Conservation (phyloP, 2,329 filamentous ascomycete genomes). For the Aspergillus pseudonomiae region DNA sequence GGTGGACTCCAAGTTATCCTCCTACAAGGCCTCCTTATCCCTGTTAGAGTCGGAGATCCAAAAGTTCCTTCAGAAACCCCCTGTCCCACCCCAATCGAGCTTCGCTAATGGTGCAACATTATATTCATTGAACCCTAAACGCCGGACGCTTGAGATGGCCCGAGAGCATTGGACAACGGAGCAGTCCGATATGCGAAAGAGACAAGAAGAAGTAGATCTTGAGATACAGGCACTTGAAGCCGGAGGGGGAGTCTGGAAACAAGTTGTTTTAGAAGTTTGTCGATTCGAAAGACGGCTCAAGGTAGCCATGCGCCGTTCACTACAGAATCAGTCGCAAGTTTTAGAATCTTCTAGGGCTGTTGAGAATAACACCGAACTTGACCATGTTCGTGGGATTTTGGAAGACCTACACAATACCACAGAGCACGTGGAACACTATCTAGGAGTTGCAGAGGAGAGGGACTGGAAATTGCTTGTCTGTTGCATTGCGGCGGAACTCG, state of each 20-base stretch:
- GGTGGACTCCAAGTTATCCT: constrained; percentile 61
- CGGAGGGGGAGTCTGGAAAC: constrained; percentile 61
- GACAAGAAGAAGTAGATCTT: constrained; percentile 50
- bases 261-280: constrained; percentile 54
- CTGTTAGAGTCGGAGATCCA: constrained; percentile 59
- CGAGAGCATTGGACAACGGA: constrained; percentile 60
- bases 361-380: constrained; percentile 23
- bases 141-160: constrained; percentile 63
- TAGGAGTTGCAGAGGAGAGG: constrained; percentile 54
- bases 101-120: constrained; percentile 44
- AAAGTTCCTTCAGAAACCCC: constrained; percentile 55
- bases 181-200: constrained; percentile 46
- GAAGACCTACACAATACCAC: constrained; percentile 52
- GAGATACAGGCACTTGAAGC: constrained; percentile 62
- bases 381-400: constrained; percentile 38
- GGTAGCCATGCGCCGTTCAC: constrained; percentile 36
- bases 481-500: constrained; percentile 64
- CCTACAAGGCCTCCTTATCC: constrained; percentile 59
- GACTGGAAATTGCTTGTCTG: constrained; percentile 65
- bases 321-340: constrained; percentile 27
- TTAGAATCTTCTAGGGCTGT: constrained; percentile 15
- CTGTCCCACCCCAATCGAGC: constrained; percentile 41
- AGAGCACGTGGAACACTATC: constrained; percentile 50
- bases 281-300: constrained; percentile 51
- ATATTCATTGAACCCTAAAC: constrained; percentile 56